phyloP scores from a whole-genome alignment of 768 basidiomycete species.

The Cyathus striatus region DNA sequence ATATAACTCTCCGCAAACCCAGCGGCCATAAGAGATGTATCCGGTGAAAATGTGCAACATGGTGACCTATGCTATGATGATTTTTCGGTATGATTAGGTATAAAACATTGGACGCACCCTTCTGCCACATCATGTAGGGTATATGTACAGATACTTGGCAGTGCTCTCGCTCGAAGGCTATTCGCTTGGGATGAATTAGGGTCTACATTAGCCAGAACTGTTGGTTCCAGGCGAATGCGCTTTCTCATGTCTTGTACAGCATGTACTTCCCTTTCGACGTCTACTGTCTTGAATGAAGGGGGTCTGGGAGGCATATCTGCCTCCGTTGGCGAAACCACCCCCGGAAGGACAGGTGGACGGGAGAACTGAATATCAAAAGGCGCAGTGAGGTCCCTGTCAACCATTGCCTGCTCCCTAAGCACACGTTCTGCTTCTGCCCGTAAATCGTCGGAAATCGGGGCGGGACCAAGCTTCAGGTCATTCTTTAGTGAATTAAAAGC shows the following conservation, averaged over 20 bases:
- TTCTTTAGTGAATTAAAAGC: conserved; percentile 76
- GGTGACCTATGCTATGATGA: conserved; percentile 51
- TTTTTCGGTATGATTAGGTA: conserved; percentile 2
- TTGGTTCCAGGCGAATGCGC: conserved; percentile 86
- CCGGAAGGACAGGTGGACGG: conserved; percentile 44
- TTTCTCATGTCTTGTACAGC: conserved; percentile 86
- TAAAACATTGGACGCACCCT: conserved; percentile 51
- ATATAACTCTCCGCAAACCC: conserved; percentile 97
- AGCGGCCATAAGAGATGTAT: conserved; percentile 88
- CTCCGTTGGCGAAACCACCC: conserved; percentile 59
- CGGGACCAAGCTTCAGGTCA: conserved; percentile 80
- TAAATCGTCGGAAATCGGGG: conserved; percentile 76
- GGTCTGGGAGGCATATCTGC: conserved; percentile 80
- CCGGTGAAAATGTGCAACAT: conserved; percentile 83
- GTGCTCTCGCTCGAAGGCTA: conserved; percentile 53
- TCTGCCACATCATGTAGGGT: conserved; percentile 95
- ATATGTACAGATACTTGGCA: conserved; percentile 94
- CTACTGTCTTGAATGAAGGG: conserved; percentile 74
- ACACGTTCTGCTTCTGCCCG: conserved; percentile 75
- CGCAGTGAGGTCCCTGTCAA: conserved; percentile 62
- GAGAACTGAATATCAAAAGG: conserved; percentile 60
- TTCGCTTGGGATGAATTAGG: conserved; percentile 53
- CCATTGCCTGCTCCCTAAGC: conserved; percentile 75
- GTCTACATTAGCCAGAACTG: conserved; percentile 52
- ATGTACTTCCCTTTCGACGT: conserved; percentile 89